phyloP scores from a whole-genome alignment of 768 basidiomycete genomes.

The Nidularia sp. region DNA sequence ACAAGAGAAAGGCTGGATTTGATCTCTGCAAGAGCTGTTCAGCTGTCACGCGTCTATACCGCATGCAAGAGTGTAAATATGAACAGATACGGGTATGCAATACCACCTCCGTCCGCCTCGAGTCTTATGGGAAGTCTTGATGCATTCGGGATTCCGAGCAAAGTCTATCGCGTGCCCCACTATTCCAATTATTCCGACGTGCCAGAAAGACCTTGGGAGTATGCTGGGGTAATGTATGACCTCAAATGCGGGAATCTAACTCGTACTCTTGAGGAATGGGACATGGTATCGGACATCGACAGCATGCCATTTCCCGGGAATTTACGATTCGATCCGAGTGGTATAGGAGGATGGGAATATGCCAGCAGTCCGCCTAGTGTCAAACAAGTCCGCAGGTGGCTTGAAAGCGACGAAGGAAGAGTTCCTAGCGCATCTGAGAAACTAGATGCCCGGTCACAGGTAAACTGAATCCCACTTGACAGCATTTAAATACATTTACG shows the following conservation, averaged over 20 bases:
- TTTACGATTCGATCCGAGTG: constrained; percentile 15
- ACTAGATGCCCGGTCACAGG: too few relatives aligned
- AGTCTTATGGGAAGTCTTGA: constrained; percentile 43
- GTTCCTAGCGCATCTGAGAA: too few relatives aligned
- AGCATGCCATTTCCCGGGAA: background rate
- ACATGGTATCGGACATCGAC: constrained; percentile 4
- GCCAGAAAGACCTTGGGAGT: constrained; percentile 66
- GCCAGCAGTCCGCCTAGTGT: constrained; percentile 63
- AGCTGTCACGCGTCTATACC: constrained; percentile 22
- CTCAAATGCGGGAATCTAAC: constrained; percentile 65
- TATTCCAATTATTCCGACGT: constrained; percentile 74
- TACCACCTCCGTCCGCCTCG: constrained; percentile 45
- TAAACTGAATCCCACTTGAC: too few relatives aligned
- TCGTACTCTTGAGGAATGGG: constrained; percentile 59
- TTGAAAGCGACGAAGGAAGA: constrained; percentile 26
- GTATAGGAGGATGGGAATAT: constrained; percentile 78
- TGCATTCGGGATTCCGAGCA: constrained; percentile 44
- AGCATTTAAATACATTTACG: too few relatives aligned
- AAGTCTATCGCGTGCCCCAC: constrained; percentile 73
- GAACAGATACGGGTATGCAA: constrained; percentile 43
- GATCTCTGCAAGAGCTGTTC: constrained; percentile 16
- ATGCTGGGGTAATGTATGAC: constrained; percentile 72
- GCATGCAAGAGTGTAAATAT: constrained; percentile 20
- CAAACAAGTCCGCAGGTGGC: constrained; percentile 51
- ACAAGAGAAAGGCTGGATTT: constrained; percentile 7